These are phyloP conservation scores for Pseudogymnoascus sp. DNA, from an alignment of 2,329 filamentous ascomycete species.

Conservation along the genomic window DNA sequence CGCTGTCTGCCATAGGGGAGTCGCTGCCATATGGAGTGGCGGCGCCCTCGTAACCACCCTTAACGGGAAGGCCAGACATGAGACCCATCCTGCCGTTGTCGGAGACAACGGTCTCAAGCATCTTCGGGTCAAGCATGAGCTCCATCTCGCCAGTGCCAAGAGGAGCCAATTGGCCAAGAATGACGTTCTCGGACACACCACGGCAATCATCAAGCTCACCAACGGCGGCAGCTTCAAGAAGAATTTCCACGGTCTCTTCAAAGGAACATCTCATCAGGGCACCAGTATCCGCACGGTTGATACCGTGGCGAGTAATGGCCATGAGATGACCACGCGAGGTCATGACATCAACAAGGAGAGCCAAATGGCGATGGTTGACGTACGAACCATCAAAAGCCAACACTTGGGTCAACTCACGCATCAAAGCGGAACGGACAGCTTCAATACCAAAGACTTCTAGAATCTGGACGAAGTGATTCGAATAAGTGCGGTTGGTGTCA, in stretches of 20 bases:
- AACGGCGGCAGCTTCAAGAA: constrained; percentile 87
- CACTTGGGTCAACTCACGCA: constrained; percentile 84
- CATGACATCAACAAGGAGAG: constrained; percentile 94
- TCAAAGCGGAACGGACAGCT: constrained; percentile 76
- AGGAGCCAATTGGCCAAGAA: constrained; percentile 92
- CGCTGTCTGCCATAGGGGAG: constrained; percentile 67
- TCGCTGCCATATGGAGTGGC: constrained; percentile 91
- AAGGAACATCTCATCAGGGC: constrained; percentile 99
- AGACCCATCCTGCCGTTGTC: constrained; percentile 82
- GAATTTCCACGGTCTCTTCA: constrained; percentile 97
- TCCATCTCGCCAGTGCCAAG: constrained; percentile 97
- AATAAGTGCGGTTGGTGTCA: constrained; percentile 76
- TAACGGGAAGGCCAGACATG: constrained; percentile 69
- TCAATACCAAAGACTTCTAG: constrained; percentile 95
- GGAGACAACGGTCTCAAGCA: constrained; percentile 90
- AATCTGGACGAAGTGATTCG: constrained; percentile 92
- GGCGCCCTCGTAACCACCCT: constrained; percentile 71
- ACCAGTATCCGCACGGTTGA: constrained; percentile 95
- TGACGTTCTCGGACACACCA: constrained; percentile 97
- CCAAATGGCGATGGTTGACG: constrained; percentile 96
- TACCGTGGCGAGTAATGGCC: constrained; percentile 94
- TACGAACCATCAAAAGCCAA: constrained; percentile 98
- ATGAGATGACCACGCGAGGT: constrained; percentile 89
- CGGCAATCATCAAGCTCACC: constrained; percentile 96
- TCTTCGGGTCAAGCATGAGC: constrained; percentile 83